Conservation (phyloP, 345 rosid genomes). For the Odontarrhena argentea region DNA sequence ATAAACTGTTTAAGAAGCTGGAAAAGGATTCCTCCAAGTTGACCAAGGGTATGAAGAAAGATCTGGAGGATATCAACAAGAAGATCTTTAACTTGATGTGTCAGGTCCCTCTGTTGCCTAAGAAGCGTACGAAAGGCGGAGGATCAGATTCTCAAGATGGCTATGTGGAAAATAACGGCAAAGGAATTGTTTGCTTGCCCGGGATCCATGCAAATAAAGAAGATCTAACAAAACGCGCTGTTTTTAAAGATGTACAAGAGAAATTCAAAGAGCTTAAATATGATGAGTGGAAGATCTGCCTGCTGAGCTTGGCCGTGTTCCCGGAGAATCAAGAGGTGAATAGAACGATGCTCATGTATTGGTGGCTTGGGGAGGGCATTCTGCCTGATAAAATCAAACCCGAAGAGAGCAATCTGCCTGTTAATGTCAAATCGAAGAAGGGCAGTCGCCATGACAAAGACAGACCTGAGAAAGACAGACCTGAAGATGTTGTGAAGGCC, state of each 20-base stretch:
- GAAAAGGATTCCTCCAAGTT: background rate
- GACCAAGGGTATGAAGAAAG: conserved; percentile 32
- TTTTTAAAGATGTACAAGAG: conserved; percentile 1
- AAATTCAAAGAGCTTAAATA: conserved; percentile 23
- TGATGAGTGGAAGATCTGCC: conserved; percentile 17
- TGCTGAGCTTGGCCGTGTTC: conserved; percentile 52
- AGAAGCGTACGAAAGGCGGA: conserved; percentile 5
- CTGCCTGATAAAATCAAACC: background rate
- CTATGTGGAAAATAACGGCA: background rate
- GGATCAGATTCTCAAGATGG: conserved; percentile 12
- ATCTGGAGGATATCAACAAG: conserved; percentile 36
- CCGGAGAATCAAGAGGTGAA: conserved; percentile 51
- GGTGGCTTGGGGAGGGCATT: conserved; percentile 64
- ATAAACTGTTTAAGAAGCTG: background rate
- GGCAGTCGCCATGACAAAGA: background rate
- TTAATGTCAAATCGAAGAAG: background rate
- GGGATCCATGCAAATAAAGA: conserved; percentile 10
- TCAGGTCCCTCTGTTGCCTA: conserved; percentile 41
- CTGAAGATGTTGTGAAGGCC: conserved; percentile 18
- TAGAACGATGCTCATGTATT: conserved; percentile 49
- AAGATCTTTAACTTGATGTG: conserved; percentile 44
- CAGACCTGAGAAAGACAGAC: background rate
- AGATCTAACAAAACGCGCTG: conserved; percentile 1
- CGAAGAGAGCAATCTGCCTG: background rate
- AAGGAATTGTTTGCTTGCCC: conserved; percentile 32